Evolutionary conservation across 805 yeast genomes (phyloP).

Genomic region (Debaryomyces tyrocola): DNA sequence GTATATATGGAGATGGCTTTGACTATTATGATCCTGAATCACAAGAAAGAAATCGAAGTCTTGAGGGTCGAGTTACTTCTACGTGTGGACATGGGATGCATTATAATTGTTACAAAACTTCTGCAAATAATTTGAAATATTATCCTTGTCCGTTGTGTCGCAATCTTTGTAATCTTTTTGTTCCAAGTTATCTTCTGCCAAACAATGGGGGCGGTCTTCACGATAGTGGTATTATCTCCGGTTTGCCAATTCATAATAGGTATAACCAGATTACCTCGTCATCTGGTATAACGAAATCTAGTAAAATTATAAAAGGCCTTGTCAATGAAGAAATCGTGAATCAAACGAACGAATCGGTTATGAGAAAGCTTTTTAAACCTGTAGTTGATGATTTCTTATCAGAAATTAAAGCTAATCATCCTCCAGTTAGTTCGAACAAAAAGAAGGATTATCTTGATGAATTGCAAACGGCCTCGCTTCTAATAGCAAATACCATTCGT

Average conservation of each 20-base stretch:
- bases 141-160: constrained; percentile 54
- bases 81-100: constrained; percentile 60
- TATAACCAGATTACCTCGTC: constrained; percentile 25
- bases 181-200: constrained; percentile 42
- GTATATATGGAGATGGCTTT: constrained; percentile 21
- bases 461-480: constrained; percentile 20
- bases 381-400: constrained; percentile 14
- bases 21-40: constrained; percentile 17
- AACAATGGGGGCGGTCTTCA: constrained; percentile 18
- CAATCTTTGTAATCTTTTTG: constrained; percentile 41
- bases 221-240: constrained; percentile 5
- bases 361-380: constrained; percentile 8
- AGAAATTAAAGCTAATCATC: constrained; percentile 9
- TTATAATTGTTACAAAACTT: constrained; percentile 39
- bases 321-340: constrained; percentile 24
- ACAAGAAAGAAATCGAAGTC: constrained; percentile 9
- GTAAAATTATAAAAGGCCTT: constrained; percentile 20
- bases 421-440: constrained; percentile 6
- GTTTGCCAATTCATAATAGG: constrained; percentile 10
- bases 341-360: constrained; percentile 1
- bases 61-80: constrained; percentile 30
- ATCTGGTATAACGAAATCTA: constrained; percentile 26
- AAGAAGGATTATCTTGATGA: constrained; percentile 17
- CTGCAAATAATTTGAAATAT: constrained; percentile 21
- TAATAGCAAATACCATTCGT: constrained; percentile 50